Percentiles rank a stretch among this genome's conserved stretches.
These are phyloP conservation scores for Pinguiococcus pyrenoidosus DNA, from an alignment of 108 stramenopile genomes.

Conservation along the genomic window DNA sequence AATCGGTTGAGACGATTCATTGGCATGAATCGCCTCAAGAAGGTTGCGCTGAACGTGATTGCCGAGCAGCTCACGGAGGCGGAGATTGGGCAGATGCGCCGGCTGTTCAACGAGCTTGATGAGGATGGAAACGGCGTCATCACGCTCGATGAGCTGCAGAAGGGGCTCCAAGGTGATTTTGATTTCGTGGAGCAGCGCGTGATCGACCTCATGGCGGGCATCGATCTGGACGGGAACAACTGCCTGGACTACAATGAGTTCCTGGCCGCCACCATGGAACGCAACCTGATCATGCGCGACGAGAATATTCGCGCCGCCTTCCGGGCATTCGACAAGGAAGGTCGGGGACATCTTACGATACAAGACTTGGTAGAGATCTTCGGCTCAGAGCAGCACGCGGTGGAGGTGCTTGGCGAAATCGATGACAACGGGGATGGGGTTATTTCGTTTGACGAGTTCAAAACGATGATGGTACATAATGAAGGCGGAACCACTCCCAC, in stretches of 20 bases:
- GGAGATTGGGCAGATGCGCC: slow-evolving; percentile 19
- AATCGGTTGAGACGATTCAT: slow-evolving; percentile 24
- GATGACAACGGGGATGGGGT: neutral
- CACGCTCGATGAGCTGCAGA: slow-evolving; percentile 24
- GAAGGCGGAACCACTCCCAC: too few relatives aligned
- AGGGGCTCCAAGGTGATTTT: too few relatives aligned
- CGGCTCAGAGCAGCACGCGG: slow-evolving; percentile 25
- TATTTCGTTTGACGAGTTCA: neutral
- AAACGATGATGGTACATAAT: slow-evolving; percentile 1
- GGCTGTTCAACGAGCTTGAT: slow-evolving; percentile 13
- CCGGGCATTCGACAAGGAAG: neutral
- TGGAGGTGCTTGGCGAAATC: slow-evolving; percentile 16
- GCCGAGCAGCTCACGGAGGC: slow-evolving; percentile 35
- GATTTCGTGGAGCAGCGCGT: slow-evolving; percentile 17
- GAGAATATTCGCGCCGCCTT: too few relatives aligned
- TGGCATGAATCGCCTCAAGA: slow-evolving; percentile 25
- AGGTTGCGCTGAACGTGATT: slow-evolving; percentile 25
- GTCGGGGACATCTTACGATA: too few relatives aligned
- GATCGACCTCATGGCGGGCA: slow-evolving; percentile 8
- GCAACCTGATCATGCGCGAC: slow-evolving; percentile 27
- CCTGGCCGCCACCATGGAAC: slow-evolving; percentile 30
- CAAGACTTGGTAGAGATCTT: too few relatives aligned
- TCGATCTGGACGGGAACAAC: slow-evolving; percentile 22
- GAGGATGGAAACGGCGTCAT: slow-evolving; percentile 16
- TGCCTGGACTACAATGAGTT: slow-evolving; percentile 26